Conservation (phyloP, 371 early-diverging fungal species). For the Mortierella sp. region DNA sequence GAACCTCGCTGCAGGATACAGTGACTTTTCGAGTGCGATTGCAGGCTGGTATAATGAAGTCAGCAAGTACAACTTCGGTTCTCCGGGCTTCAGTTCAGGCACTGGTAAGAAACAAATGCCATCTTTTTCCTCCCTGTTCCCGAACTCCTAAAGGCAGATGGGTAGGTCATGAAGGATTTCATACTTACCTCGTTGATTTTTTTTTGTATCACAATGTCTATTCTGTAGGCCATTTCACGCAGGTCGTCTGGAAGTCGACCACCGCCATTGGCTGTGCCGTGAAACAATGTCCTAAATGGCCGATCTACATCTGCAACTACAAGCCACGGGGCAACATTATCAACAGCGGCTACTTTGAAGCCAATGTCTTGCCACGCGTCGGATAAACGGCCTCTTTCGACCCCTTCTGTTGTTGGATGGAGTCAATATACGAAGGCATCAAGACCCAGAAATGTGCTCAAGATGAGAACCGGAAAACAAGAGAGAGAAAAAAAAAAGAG, state of each 20-base stretch:
- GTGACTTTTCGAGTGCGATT: slow-evolving; percentile 42
- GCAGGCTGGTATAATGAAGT: slow-evolving; percentile 60
- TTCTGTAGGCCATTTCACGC: slow-evolving; percentile 13
- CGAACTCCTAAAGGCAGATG: no score
- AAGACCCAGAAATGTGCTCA: no score
- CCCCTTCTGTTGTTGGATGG: no score
- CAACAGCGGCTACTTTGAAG: slow-evolving; percentile 39
- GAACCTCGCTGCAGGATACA: slow-evolving; percentile 59
- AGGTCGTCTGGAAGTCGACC: slow-evolving; percentile 57
- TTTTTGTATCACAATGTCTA: not conserved
- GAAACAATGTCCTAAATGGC: slow-evolving; percentile 44
- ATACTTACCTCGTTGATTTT: not conserved
- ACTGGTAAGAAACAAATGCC: slow-evolving; percentile 58
- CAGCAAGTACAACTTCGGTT: slow-evolving; percentile 53
- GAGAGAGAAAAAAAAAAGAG: no score
- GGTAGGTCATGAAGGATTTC: no score
- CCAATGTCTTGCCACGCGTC: slow-evolving; percentile 54
- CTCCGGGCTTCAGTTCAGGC: slow-evolving; percentile 48
- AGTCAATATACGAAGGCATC: no score
- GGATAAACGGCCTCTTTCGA: slow-evolving; percentile 13
- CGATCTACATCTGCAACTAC: slow-evolving; percentile 62
- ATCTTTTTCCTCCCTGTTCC: no score
- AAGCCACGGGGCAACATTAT: slow-evolving; percentile 59
- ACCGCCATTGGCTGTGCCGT: slow-evolving; percentile 60
- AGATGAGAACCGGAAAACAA: no score